Conservation (phyloP, 345 rosid genomes). For the Zanthoxylum bungeanum region DNA sequence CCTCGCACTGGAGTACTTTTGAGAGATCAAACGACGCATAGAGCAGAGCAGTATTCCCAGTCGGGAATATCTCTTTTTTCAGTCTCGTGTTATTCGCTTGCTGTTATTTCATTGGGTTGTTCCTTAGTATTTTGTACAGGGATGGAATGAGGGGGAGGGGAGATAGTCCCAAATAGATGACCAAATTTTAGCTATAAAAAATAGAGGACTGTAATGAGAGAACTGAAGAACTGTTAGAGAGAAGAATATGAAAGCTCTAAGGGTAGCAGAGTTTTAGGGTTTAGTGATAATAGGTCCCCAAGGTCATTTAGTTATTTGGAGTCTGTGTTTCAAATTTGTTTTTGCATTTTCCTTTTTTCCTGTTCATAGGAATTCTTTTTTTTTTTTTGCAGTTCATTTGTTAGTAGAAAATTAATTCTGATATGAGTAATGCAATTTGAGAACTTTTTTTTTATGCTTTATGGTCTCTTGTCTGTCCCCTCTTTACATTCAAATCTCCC, state of each 20-base stretch:
- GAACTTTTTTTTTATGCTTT: constrained; percentile 14
- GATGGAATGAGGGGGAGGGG: constrained; percentile 34
- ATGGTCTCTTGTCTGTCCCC: background rate
- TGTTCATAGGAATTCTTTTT: constrained; percentile 49
- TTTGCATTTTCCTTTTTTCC: constrained; percentile 10
- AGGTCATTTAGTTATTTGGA: constrained; percentile 28
- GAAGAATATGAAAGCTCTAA: constrained; percentile 22
- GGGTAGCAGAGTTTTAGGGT: constrained; percentile 32
- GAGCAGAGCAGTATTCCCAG: constrained; percentile 9
- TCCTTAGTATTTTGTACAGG: constrained; percentile 54
- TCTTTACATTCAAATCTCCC: background rate
- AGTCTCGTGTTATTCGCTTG: constrained; percentile 17
- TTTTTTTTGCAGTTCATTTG: too few relatives aligned
- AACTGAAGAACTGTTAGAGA: constrained; percentile 21
- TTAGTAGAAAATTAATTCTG: constrained; percentile 30
- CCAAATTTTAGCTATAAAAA: constrained; percentile 31
- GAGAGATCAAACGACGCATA: constrained; percentile 11
- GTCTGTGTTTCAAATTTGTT: constrained; percentile 17
- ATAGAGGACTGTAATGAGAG: constrained; percentile 33
- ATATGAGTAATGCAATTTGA: constrained; percentile 38
- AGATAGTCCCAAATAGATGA: constrained; percentile 40
- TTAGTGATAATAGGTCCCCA: constrained; percentile 32
- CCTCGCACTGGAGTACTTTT: constrained; percentile 37
- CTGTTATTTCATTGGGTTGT: constrained; percentile 39
- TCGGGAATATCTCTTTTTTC: constrained; percentile 7